These are phyloP conservation scores for Blumeria hordei DNA, from an alignment of 2,329 filamentous ascomycete species.

Conservation along the genomic window DNA sequence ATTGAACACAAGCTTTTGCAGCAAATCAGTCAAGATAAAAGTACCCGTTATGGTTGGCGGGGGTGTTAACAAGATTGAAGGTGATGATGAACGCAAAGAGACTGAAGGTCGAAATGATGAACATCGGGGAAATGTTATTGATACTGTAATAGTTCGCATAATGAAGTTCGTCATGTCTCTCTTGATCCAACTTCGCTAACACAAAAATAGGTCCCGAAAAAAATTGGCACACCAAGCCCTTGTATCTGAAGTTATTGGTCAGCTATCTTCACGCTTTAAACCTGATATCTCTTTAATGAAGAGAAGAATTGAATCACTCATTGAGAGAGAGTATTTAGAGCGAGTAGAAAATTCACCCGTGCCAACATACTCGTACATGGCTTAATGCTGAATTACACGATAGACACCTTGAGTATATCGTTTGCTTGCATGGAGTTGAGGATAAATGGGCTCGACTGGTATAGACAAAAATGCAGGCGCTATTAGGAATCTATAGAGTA, in stretches of 20 bases:
- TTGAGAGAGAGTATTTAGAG: conserved; percentile 56
- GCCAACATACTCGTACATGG: conserved; percentile 47
- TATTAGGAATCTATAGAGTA: too few species aligned
- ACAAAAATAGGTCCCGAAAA: conserved; percentile 41
- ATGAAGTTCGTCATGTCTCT: conserved; percentile 44
- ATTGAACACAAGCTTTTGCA: conserved; percentile 63
- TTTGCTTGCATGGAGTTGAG: too few species aligned
- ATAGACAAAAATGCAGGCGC: too few species aligned
- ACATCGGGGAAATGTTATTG: conserved; percentile 43
- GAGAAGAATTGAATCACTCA: conserved; percentile 55
- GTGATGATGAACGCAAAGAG: conserved; percentile 37
- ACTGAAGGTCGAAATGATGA: conserved; percentile 58
- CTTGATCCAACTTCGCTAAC: background rate
- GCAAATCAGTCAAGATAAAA: conserved; percentile 70
- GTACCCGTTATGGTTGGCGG: conserved; percentile 51
- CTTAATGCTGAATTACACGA: conserved; percentile 18
- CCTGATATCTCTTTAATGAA: conserved; percentile 60
- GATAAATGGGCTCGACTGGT: too few species aligned
- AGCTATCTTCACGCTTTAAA: conserved; percentile 44
- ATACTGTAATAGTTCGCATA: conserved; percentile 56
- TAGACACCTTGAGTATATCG: background rate
- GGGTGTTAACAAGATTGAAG: conserved; percentile 66
- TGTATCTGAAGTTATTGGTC: conserved; percentile 45
- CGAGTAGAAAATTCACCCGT: conserved; percentile 39
- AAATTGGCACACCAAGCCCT: conserved; percentile 44